Conservation (phyloP, 805 yeast genomes). For the Priceomyces haplophilus region DNA sequence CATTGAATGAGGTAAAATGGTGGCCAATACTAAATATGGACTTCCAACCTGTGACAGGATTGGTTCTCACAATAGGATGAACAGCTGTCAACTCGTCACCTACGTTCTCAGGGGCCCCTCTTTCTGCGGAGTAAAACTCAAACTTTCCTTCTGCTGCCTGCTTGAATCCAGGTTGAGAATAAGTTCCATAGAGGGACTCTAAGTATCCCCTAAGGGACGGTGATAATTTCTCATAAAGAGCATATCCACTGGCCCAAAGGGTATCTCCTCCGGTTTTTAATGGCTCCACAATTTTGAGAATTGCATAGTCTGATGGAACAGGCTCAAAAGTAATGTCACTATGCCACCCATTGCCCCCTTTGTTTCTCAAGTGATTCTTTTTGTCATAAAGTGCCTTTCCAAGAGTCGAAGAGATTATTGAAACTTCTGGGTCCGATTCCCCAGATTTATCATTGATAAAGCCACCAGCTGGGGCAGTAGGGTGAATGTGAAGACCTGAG, state of each 20-base stretch:
- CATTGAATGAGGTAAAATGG: slow-evolving; percentile 13
- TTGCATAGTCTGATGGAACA: slow-evolving; percentile 56
- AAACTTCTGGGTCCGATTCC: slow-evolving; percentile 9
- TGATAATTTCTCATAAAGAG: slow-evolving; percentile 51
- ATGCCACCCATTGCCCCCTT: slow-evolving; percentile 36
- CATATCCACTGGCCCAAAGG: slow-evolving; percentile 51
- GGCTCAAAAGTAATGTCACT: slow-evolving; percentile 55
- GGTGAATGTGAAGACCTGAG: slow-evolving; percentile 9
- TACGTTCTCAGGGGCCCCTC: slow-evolving; percentile 19
- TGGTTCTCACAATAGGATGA: slow-evolving; percentile 29
- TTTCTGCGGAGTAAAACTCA: slow-evolving; percentile 23
- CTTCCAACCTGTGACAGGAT: slow-evolving; percentile 31
- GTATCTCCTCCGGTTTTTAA: slow-evolving; percentile 56
- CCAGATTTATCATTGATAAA: slow-evolving; percentile 7
- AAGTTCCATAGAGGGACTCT: slow-evolving; percentile 8
- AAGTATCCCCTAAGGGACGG: slow-evolving; percentile 32
- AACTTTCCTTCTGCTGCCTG: slow-evolving; percentile 28
- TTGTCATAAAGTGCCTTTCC: slow-evolving; percentile 5
- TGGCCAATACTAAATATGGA: slow-evolving; percentile 24
- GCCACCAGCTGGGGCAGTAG: slow-evolving; percentile 11
- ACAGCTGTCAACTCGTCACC: slow-evolving; percentile 16
- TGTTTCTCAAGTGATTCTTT: neutral
- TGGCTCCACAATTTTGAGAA: slow-evolving; percentile 49
- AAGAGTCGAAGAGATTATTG: slow-evolving; percentile 7
- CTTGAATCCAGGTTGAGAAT: slow-evolving; percentile 16